Evolutionary conservation across 208 protist species (phyloP).

Genomic region (Tritrichomonas foetus): DNA sequence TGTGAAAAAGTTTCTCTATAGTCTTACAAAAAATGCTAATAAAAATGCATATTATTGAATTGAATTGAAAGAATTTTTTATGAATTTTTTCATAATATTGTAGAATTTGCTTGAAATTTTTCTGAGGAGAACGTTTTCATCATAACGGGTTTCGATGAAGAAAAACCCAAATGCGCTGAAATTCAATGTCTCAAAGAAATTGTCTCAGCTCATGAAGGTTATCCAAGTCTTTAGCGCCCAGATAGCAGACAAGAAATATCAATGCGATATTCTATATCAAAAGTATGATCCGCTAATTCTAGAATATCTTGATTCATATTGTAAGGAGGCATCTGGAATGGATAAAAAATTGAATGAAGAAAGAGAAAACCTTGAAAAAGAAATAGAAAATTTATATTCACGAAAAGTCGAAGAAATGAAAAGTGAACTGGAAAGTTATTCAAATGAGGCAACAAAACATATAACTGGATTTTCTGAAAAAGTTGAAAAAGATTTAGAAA

Average conservation of each 20-base stretch:
- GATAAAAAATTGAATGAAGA: not conserved
- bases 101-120: not conserved
- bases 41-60: not conserved
- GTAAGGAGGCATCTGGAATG: not conserved
- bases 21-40: not conserved
- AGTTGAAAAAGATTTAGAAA: not conserved
- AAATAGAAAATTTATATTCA: not conserved
- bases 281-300: not conserved
- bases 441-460: not conserved
- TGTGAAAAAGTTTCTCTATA: not conserved
- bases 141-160: not conserved
- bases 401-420: not conserved
- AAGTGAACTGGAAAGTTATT: not conserved
- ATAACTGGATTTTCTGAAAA: not conserved
- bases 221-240: slow-evolving; percentile 15
- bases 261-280: not conserved
- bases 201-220: not conserved
- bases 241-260: not conserved
- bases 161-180: not conserved
- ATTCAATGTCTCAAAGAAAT: slow-evolving; percentile 5
- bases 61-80: not conserved
- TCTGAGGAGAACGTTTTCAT: not conserved
- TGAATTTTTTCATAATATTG: not conserved
- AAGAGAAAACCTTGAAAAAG: not conserved
- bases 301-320: not conserved